phyloP scores from a whole-genome alignment of 83 land plant species.

The Diphasiastrum complanatum region DNA sequence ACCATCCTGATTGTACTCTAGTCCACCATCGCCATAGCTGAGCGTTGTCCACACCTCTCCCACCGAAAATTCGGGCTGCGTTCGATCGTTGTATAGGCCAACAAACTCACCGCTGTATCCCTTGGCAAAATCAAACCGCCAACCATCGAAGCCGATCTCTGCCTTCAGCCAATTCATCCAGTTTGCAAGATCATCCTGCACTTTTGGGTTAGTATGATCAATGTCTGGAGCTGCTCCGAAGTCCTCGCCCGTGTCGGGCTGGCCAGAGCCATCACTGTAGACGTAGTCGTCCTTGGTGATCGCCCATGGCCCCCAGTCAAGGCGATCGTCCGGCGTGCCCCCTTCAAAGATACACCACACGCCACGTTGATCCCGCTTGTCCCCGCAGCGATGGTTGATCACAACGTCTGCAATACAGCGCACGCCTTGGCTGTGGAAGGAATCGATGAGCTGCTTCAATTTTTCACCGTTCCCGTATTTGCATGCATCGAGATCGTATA shows the following conservation, averaged over 20 bases:
- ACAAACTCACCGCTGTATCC: conserved; percentile 1
- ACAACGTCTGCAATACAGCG: conserved; percentile 38
- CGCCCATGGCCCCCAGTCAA: conserved; percentile 17
- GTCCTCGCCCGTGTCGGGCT: conserved; percentile 13
- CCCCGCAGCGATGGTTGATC: conserved; percentile 15
- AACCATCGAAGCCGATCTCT: conserved; percentile 9
- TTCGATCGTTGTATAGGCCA: conserved; percentile 27
- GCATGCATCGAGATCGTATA: conserved; percentile 67
- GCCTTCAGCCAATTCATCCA: conserved; percentile 29
- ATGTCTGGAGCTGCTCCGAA: conserved; percentile 17
- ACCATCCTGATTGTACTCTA: conserved; percentile 23
- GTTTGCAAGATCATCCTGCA: conserved; percentile 22
- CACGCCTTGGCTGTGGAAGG: conserved; percentile 42
- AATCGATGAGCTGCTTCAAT: conserved; percentile 42
- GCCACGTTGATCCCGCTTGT: neutral
- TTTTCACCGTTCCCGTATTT: conserved; percentile 58
- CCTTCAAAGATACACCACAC: conserved; percentile 18
- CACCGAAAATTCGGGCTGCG: conserved; percentile 38
- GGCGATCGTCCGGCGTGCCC: conserved; percentile 11
- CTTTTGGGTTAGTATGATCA: conserved; percentile 8
- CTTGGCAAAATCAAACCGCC: conserved; percentile 16
- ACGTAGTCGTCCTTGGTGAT: conserved; percentile 11
- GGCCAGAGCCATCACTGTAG: conserved; percentile 7
- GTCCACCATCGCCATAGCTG: conserved; percentile 15
- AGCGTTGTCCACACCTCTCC: conserved; percentile 46